These are phyloP conservation scores for Aspergillus homomorphus DNA, from an alignment of 495 filamentous ascomycete genomes.

Conservation along the genomic window DNA sequence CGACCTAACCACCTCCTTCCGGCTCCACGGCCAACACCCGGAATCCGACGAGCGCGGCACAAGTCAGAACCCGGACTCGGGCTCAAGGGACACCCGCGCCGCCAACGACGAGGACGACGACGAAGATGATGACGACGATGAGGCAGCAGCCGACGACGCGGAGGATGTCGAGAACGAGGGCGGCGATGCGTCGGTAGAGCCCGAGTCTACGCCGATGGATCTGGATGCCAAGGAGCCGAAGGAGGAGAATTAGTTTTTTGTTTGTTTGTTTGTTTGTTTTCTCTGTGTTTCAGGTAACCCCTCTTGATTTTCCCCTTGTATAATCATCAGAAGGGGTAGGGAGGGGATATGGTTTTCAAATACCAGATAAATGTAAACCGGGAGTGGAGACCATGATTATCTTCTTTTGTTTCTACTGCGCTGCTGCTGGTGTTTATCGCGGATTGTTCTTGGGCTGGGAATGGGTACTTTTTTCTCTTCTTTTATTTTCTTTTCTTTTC, in stretches of 20 bases:
- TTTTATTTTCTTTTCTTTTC: constrained; percentile 12
- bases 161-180: not conserved
- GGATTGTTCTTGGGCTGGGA: constrained; percentile 8
- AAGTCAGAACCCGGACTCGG: constrained; percentile 24
- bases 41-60: constrained; percentile 19
- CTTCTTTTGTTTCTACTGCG: too few species aligned
- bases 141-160: not conserved
- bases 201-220: constrained; percentile 41
- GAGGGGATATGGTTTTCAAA: too few species aligned
- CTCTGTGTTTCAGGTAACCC: constrained; percentile 8
- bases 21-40: constrained; percentile 27
- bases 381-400: too few species aligned
- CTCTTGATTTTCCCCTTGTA: too few species aligned
- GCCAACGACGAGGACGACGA: too few species aligned
- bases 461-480: constrained; percentile 5
- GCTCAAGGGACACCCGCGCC: constrained; percentile 14
- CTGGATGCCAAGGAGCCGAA: constrained; percentile 39
- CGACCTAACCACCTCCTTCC: constrained; percentile 42
- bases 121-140: not conserved
- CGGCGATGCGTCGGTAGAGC: constrained; percentile 23
- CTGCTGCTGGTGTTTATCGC: constrained; percentile 13
- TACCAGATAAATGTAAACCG: too few species aligned
- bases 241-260: constrained; percentile 28
- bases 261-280: constrained; percentile 23
- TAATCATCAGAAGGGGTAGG: too few species aligned